Conservation (phyloP, 225 moss, liverwort and hornwort genomes). For the Physcomitrium patens region DNA sequence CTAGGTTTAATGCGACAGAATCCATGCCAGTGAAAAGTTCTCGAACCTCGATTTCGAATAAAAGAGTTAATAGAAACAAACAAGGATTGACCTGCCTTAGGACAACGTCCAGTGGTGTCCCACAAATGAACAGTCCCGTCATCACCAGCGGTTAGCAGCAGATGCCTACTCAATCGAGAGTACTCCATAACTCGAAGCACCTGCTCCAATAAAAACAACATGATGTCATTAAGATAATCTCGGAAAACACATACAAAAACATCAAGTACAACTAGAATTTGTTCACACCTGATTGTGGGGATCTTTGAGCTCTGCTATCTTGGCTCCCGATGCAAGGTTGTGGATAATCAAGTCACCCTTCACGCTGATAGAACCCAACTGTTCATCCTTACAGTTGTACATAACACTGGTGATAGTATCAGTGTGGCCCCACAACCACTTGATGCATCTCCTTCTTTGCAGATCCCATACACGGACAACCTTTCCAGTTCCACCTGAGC, state of each 20-base stretch:
- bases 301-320: constrained; percentile 81
- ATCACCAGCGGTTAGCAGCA: constrained; percentile 85
- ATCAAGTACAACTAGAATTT: neutral
- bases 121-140: constrained; percentile 85
- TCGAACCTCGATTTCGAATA: neutral
- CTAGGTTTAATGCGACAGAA: neutral
- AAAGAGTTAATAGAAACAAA: constrained; percentile 25
- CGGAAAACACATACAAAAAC: neutral
- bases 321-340: constrained; percentile 84
- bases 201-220: constrained; percentile 38
- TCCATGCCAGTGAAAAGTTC: neutral
- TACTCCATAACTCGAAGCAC: constrained; percentile 94
- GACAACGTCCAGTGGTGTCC: constrained; percentile 83
- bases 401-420: constrained; percentile 82
- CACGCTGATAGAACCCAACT: constrained; percentile 77
- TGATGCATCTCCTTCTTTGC: constrained; percentile 85
- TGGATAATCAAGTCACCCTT: constrained; percentile 81
- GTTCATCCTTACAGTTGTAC: constrained; percentile 87
- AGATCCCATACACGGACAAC: constrained; percentile 82
- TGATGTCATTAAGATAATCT: constrained; percentile 1
- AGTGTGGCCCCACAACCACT: constrained; percentile 87
- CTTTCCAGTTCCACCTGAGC: constrained; percentile 83
- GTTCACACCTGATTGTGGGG: constrained; percentile 73
- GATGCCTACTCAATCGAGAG: constrained; percentile 94
- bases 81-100: constrained; percentile 82